A percentile compares a stretch with the other conserved stretches of the same genome.
These are phyloP conservation scores for Microdochium paspali DNA, from an alignment of 2,329 filamentous ascomycete genomes.

Conservation along the genomic window DNA sequence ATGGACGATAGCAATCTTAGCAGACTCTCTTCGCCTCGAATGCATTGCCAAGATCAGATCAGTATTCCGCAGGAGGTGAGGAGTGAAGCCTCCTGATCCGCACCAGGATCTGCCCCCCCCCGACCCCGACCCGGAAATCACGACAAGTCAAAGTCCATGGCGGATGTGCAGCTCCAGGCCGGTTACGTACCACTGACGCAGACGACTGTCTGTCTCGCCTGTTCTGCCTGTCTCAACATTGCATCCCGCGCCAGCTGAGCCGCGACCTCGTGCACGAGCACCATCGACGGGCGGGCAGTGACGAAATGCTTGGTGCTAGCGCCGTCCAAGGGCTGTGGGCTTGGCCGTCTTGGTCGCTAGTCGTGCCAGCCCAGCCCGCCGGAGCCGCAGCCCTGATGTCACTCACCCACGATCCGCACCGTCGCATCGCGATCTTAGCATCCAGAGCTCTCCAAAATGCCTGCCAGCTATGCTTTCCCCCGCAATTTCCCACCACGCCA, in stretches of 20 bases:
- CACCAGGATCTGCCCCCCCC: too few species aligned
- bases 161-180: neutral
- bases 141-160: too few species aligned
- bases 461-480: too few species aligned
- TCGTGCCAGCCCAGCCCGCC: neutral
- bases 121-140: too few species aligned
- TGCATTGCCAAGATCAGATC: neutral
- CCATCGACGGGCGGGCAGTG: too few species aligned
- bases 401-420: neutral
- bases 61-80: too few species aligned
- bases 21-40: too few species aligned
- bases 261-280: too few species aligned
- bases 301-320: neutral
- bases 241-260: too few species aligned
- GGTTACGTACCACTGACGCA: neutral
- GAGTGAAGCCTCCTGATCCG: too few species aligned
- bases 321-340: neutral
- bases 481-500: too few species aligned
- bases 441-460: neutral
- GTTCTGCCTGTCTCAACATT: neutral
- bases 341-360: neutral
- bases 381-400: neutral
- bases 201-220: neutral
- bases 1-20: too few species aligned
- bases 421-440: neutral